These are phyloP conservation scores for Tetratostichococcus sp. DNA, from an alignment of 139 green algal genomes.

Conservation along the genomic window DNA sequence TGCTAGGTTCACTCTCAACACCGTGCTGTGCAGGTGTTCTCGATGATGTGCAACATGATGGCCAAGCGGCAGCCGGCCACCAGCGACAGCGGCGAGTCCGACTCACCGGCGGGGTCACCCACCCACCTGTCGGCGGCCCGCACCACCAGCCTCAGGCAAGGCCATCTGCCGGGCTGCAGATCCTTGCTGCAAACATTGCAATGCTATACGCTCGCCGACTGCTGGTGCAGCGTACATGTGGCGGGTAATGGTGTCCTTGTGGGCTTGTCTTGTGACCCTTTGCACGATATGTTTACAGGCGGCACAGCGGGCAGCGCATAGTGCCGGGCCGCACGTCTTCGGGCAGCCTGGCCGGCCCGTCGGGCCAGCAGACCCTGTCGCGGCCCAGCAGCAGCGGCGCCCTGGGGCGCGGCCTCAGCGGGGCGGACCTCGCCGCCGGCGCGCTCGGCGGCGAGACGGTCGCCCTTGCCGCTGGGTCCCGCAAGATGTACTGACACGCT, in stretches of 20 bases:
- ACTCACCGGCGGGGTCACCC: neutral
- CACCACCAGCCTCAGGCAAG: neutral
- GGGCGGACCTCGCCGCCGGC: neutral
- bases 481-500: constrained; percentile 1
- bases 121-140: neutral
- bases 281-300: no score
- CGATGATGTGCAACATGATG: neutral
- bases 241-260: no score
- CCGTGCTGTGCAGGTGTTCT: neutral
- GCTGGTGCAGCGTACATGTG: no score
- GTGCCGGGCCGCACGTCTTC: neutral
- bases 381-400: neutral
- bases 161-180: no score
- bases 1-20: no score
- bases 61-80: neutral
- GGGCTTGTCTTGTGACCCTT: no score
- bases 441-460: neutral
- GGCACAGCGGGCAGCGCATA: neutral
- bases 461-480: no score
- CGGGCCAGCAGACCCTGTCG: neutral
- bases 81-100: neutral
- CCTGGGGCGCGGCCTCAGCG: neutral
- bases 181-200: no score
- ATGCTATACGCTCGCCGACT: no score
- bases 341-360: neutral